Base-by-base conservation (phyloP, 768 basidiomycete genomes). In the Boletus vinaceobasis region DNA sequence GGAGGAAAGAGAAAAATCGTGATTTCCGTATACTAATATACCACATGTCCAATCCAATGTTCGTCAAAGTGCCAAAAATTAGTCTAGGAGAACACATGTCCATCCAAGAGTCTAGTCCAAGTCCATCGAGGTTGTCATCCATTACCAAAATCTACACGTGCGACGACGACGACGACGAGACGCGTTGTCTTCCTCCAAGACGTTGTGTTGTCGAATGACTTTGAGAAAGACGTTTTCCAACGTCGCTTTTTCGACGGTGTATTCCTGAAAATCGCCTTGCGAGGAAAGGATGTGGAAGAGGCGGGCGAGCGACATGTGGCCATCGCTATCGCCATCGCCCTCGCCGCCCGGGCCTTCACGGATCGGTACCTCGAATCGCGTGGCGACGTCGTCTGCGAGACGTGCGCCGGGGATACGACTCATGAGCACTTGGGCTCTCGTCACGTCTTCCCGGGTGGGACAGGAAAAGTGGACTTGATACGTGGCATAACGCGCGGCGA, bases 391-490 rank as follows among this genome's bases (percentile, higher is more conserved):
- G 58, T 89, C 85, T 5, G 82, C 83, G 73, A 82, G 79, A 4
- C 80, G 77, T 15, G 85, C 78, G 8, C 83, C 84, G 2, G 87
- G 86, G 58, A 82, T 81, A 4, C 69, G 75, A 6, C 80, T 62
- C 85, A 88, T 87, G 38, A 88, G 71, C 3, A 75, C 68, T 43
- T 83, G 84, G 7, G 86, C 85, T 55, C 75, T 76, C 7, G 68
- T 60, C 15, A 82, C 72, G 38, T 87, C 86, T 51, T 85, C 84
- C 9, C 84, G 76, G 0, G 81, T 83, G 1, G 80, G 81, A 57
- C 84, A 85, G 2, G 81, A 79, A 65, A 91, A 85, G 66, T 90
- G 88, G 19, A 90, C 83, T 61, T 90, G 87, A 66, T 92, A 91
- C 1, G 78, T 82, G 8, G 84, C 83, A 64, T 90, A 86, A 19